A percentile compares a stretch with the other conserved stretches of the same genome.
These are phyloP conservation scores for Ustilago cynodontis DNA, from an alignment of 1,284 basidiomycete genomes.

Conservation along the genomic window DNA sequence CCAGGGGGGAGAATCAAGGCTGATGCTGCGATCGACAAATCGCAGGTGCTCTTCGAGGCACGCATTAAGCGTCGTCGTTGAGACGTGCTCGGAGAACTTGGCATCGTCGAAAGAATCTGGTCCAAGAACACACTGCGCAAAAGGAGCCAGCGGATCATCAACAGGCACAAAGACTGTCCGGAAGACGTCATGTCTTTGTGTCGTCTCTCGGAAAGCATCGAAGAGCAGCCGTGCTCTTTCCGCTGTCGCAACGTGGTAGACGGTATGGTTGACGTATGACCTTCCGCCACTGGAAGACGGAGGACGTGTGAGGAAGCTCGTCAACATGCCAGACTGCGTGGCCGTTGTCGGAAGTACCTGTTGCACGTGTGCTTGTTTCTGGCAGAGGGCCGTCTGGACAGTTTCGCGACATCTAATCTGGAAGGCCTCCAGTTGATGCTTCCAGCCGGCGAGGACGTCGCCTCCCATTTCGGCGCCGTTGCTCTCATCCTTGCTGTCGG, in stretches of 20 bases:
- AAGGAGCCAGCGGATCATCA: slow-evolving; percentile 31
- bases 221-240: slow-evolving; percentile 9
- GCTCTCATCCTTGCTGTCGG: too few relatives aligned
- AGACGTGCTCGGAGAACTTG: neutral
- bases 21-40: slow-evolving; percentile 1
- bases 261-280: too few relatives aligned
- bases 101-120: neutral
- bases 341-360: slow-evolving; percentile 21
- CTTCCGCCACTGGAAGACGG: neutral
- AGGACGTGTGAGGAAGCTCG: slow-evolving; percentile 21
- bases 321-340: slow-evolving; percentile 37
- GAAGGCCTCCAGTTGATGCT: too few relatives aligned
- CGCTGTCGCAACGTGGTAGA: too few relatives aligned
- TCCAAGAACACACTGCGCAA: slow-evolving; percentile 29
- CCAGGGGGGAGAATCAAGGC: slow-evolving; percentile 22
- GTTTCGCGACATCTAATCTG: too few relatives aligned
- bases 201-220: slow-evolving; percentile 1
- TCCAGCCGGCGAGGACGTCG: too few relatives aligned
- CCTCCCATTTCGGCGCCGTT: too few relatives aligned
- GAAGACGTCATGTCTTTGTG: slow-evolving; percentile 7
- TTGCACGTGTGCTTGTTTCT: too few relatives aligned
- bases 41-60: slow-evolving; percentile 9
- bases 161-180: slow-evolving; percentile 25
- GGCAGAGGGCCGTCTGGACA: too few relatives aligned
- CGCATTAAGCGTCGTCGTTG: neutral